Evolutionary conservation across 495 filamentous ascomycete species (phyloP).

Genomic region (Penicillium maclennaniae): DNA sequence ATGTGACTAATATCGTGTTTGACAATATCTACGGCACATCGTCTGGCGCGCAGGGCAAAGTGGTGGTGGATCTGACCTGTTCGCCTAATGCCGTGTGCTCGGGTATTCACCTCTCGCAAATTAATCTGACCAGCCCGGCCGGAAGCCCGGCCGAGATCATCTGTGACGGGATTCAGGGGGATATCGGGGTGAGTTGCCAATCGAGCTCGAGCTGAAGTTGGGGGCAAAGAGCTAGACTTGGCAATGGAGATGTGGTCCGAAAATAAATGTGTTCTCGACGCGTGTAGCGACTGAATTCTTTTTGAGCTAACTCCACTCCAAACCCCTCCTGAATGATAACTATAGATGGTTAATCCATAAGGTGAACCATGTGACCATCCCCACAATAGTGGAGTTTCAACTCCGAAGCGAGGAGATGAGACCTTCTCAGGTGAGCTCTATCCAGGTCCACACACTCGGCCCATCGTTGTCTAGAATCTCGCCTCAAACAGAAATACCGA

Average conservation of each 20-base stretch:
- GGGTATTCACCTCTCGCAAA: slow-evolving; percentile 47
- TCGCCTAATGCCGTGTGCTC: slow-evolving; percentile 53
- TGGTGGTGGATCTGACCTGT: slow-evolving; percentile 49
- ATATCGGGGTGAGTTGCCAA: slow-evolving; percentile 46
- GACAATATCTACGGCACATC: slow-evolving; percentile 53
- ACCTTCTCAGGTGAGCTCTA: too few species aligned
- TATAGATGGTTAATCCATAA: too few species aligned
- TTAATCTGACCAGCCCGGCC: slow-evolving; percentile 47
- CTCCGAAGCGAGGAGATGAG: too few species aligned
- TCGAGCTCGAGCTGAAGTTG: slow-evolving; percentile 5
- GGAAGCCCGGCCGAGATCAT: slow-evolving; percentile 44
- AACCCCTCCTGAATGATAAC: too few species aligned
- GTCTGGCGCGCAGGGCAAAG: slow-evolving; percentile 45
- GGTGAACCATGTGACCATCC: neutral
- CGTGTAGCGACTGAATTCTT: too few species aligned
- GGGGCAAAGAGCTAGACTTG: too few species aligned
- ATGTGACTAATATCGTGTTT: slow-evolving; percentile 53
- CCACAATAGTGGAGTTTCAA: neutral
- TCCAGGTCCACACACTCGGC: too few species aligned
- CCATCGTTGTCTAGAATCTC: too few species aligned
- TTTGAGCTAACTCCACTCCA: too few species aligned
- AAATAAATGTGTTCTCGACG: too few species aligned
- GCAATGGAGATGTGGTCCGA: neutral
- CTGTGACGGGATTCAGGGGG: slow-evolving; percentile 51
- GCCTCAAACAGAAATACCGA: too few species aligned